Evolutionary conservation across 129 eudicot species (phyloP).

Genomic region (Centrapalus pauciflorus): DNA sequence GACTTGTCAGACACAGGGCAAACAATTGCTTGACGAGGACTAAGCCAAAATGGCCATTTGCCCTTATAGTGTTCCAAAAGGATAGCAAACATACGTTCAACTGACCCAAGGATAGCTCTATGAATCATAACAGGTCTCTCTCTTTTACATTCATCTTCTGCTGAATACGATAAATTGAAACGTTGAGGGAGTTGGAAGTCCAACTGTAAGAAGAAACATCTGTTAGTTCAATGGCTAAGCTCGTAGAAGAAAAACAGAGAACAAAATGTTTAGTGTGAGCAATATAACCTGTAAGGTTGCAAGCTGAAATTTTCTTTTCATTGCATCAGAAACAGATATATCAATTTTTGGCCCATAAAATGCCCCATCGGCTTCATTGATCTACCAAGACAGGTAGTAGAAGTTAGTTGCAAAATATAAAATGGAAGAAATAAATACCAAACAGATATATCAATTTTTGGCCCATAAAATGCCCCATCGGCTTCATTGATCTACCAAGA

Average conservation of each 20-base stretch:
- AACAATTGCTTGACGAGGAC: conserved; percentile 95
- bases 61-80: conserved; percentile 94
- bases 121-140: conserved; percentile 98
- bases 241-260: neutral
- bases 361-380: conserved; percentile 97
- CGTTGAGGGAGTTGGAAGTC: conserved; percentile 93
- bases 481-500: conserved; percentile 69
- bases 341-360: conserved; percentile 98
- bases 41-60: conserved; percentile 99
- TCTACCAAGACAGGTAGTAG: conserved; percentile 20
- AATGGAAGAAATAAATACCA: conserved; percentile 3
- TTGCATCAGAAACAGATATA: conserved; percentile 91
- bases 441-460: conserved; percentile 92
- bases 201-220: conserved; percentile 44
- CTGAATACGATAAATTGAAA: conserved; percentile 71
- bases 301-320: conserved; percentile 91
- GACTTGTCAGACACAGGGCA: conserved; percentile 91
- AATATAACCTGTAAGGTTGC: conserved; percentile 94
- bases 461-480: conserved; percentile 99
- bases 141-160: conserved; percentile 77
- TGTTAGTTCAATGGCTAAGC: neutral
- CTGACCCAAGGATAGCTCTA: conserved; percentile 90
- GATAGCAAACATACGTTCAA: conserved; percentile 96
- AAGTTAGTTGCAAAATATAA: neutral
- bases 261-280: neutral